Base-by-base conservation (phyloP, 768 basidiomycete species). In the Suillus plorans region DNA sequence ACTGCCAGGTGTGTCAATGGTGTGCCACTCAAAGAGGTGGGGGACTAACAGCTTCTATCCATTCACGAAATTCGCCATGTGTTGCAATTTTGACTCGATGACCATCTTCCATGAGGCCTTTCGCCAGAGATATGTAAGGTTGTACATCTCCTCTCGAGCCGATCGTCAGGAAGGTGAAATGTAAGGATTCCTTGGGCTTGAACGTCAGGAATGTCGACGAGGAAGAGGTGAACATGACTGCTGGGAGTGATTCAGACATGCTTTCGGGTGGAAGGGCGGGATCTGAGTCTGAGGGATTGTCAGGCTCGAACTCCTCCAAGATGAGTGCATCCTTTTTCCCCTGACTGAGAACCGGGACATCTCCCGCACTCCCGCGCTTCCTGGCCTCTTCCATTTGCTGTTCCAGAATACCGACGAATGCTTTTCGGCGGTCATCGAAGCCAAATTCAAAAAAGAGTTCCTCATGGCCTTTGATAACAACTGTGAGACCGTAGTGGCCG, bases 81-180 rank as follows among this genome's bases (percentile, higher is more conserved):
- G 95, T 96, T 4, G 97, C 97, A 67, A 99, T 99, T 68, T 88
- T 88, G 64, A 89, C 90, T 49, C 80, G 84, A 76, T 99, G 97
- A 0, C 97, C 97, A 74, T 97, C 93, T 6, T 88, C 86, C 77
- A 93, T 89, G 31, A 97, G 78, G 0, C 95, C 96, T 76, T 96
- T 97, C 28, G 93, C 92, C 10, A 99, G 82, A 2, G 97, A 90
- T 70, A 99, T 99, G 73, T 99, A 99, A 13, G 97, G 97, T 76
- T 99, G 97, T 10, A 99, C 97, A 74, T 99, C 97, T 60, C 97
- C 97, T 60, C 97, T 85, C 25, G 94, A 95, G 7, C 97, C 97
- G 69, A 99, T 97, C 1, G 97, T 98, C 67, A 99, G 78, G 78
- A 97, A 95, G 0, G 97, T 98, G 72, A 99, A 93, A 69, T 88